Evolutionary conservation across 345 rosid genomes (phyloP).

Genomic region (Viola odorata): DNA sequence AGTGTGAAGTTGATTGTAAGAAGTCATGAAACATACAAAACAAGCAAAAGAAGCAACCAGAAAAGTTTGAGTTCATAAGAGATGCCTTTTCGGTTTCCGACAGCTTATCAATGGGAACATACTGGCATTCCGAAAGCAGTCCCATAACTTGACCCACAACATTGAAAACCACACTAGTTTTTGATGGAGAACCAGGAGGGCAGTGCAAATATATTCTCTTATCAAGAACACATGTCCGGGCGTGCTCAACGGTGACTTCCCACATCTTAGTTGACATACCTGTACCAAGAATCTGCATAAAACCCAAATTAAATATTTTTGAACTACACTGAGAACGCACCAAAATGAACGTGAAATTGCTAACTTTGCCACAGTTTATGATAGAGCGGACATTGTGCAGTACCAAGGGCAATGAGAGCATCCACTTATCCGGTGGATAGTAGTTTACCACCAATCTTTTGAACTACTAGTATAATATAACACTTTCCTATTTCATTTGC

Average conservation of each 20-base stretch:
- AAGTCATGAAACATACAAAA: conserved; percentile 13
- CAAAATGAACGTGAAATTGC: no score
- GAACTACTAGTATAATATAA: no score
- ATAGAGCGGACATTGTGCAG: neutral
- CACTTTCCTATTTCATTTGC: no score
- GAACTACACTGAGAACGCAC: neutral
- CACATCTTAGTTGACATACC: conserved; percentile 99
- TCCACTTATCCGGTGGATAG: no score
- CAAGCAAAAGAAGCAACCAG: neutral
- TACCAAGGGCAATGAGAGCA: neutral
- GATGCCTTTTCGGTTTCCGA: conserved; percentile 77
- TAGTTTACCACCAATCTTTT: no score
- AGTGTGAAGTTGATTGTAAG: conserved; percentile 16
- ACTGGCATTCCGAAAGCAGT: conserved; percentile 61
- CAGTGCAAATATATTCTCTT: conserved; percentile 54
- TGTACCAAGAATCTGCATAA: conserved; percentile 77
- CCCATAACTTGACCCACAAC: conserved; percentile 86
- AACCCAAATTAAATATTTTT: conserved; percentile 8
- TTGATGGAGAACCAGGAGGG: conserved; percentile 48
- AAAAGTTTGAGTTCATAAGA: conserved; percentile 7
- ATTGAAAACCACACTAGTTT: conserved; percentile 86
- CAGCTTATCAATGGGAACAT: conserved; percentile 56
- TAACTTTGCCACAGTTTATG: no score
- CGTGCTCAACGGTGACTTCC: conserved; percentile 90
- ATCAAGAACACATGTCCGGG: conserved; percentile 73